phyloP scores from a whole-genome alignment of 352 stramenopile species.

The Pythium folliculosum region DNA sequence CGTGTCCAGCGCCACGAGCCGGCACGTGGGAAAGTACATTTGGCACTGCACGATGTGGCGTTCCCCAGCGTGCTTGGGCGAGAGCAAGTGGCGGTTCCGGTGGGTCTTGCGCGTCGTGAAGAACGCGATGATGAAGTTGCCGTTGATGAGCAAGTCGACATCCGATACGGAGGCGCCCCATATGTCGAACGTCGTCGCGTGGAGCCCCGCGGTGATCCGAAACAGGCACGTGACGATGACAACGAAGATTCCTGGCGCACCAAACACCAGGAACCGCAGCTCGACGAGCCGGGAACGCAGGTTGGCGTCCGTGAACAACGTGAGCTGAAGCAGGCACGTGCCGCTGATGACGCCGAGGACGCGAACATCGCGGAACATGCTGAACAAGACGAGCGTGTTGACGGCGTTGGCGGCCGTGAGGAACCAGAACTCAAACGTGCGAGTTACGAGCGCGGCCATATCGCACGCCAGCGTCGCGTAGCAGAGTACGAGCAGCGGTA shows the following conservation, averaged over 20 bases:
- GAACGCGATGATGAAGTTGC: conserved; percentile 28
- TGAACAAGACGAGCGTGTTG: conserved; percentile 19
- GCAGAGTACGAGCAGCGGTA: conserved; percentile 6
- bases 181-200: not conserved
- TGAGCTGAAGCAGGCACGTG: conserved; percentile 19
- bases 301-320: conserved; percentile 21
- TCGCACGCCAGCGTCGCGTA: conserved; percentile 13
- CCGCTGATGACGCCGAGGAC: conserved; percentile 11
- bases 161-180: conserved; percentile 9
- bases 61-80: conserved; percentile 1
- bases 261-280: conserved; percentile 23
- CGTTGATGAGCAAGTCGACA: conserved; percentile 21
- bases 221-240: conserved; percentile 8
- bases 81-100: conserved; percentile 25
- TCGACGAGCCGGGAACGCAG: conserved; percentile 21
- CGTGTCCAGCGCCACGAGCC: not conserved
- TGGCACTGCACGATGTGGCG: conserved; percentile 24
- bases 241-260: conserved; percentile 10
- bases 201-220: conserved; percentile 11
- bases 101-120: conserved; percentile 24
- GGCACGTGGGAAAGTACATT: conserved; percentile 23
- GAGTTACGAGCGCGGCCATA: conserved; percentile 13
- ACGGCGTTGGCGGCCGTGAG: conserved; percentile 19
- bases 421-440: conserved; percentile 29
- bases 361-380: conserved; percentile 14